Evolutionary conservation across 495 filamentous ascomycete species (phyloP), one percentile per base, ranked within the genome.

Genomic region (Xylona heveae): DNA sequence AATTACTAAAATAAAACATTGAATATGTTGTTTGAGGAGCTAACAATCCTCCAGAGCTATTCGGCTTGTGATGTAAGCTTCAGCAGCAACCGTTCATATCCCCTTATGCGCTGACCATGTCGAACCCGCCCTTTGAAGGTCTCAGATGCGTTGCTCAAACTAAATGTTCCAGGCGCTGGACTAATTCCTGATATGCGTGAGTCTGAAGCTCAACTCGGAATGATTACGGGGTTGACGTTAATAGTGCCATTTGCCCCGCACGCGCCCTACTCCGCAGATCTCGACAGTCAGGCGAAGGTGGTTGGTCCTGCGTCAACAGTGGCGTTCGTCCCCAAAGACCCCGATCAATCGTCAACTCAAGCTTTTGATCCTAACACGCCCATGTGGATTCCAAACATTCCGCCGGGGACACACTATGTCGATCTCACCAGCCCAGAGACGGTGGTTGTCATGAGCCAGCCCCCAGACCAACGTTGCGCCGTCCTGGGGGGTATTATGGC

Each of bases 401-500:
- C 55, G 5, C 33, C 48, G 0, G 59, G 54, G 2, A 62, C 53
- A 18, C 70, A 72, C 41, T 78, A 62, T 48, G 66, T 68, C 23
- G 73, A 78, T 44, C 53, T 58, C 25, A 54, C 62, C 5, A 40
- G 58, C 1, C 50, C 55, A 0, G 58, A 55, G 1, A 65, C 62
- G 2, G 57, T 75, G 24, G 61, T 67, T 3, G 54, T 78, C 1
- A 49, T 75, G 21, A 57, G 60, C 18, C 73, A 78, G 41, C 71
- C 73, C 0, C 33, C 44, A 5, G 52, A 53, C 4, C 71, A 75
- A 46, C 54, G 57, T 18, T 72, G 66, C 43, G 74, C 73, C 6
- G 62, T 73, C 7, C 50, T 75, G 0, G 74, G 74, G 19, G 73
- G 71, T 2, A 74, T 78, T 35, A 72, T 78, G 57, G 74, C 69